Evolutionary conservation across 805 yeast species (phyloP).

Genomic region (Yamadazyma phyllophila): DNA sequence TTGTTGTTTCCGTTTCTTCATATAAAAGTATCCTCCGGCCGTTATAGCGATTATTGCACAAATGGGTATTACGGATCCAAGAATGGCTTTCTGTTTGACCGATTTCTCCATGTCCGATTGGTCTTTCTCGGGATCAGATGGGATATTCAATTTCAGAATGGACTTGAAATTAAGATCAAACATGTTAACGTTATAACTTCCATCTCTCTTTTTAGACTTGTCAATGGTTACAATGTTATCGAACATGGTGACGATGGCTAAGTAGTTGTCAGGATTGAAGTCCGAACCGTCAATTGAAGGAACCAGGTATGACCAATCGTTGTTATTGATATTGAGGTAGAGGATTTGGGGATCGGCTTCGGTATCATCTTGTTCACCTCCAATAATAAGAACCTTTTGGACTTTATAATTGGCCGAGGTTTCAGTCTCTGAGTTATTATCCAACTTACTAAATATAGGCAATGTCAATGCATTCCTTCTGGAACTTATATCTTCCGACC

Average conservation of each 20-base stretch:
- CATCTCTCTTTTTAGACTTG: slow-evolving; percentile 6
- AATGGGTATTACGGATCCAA: slow-evolving; percentile 40
- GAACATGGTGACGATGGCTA: slow-evolving; percentile 14
- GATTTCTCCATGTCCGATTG: slow-evolving; percentile 1
- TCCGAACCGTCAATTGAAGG: background rate
- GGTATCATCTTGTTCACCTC: slow-evolving; percentile 47
- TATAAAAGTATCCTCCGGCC: slow-evolving; percentile 17
- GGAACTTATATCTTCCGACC: slow-evolving; percentile 44
- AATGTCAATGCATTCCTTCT: slow-evolving; percentile 52
- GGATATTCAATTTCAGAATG: slow-evolving; percentile 7
- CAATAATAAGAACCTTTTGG: slow-evolving; percentile 50
- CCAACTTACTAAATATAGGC: slow-evolving; percentile 46
- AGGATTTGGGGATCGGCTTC: slow-evolving; percentile 5
- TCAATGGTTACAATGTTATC: slow-evolving; percentile 13
- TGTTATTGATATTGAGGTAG: slow-evolving; percentile 1
- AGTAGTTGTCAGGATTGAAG: slow-evolving; percentile 8
- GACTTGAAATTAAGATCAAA: slow-evolving; percentile 12
- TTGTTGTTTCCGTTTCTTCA: slow-evolving; percentile 20
- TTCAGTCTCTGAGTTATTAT: slow-evolving; percentile 19
- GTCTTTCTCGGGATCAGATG: slow-evolving; percentile 3
- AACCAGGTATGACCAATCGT: slow-evolving; percentile 13
- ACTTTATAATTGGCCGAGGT: slow-evolving; percentile 33
- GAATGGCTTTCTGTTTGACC: slow-evolving; percentile 26
- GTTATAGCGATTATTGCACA: slow-evolving; percentile 19
- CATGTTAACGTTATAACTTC: slow-evolving; percentile 7